Evolutionary conservation across 805 yeast genomes (phyloP).

Genomic region (Schizosaccharomyces osmophilus): DNA sequence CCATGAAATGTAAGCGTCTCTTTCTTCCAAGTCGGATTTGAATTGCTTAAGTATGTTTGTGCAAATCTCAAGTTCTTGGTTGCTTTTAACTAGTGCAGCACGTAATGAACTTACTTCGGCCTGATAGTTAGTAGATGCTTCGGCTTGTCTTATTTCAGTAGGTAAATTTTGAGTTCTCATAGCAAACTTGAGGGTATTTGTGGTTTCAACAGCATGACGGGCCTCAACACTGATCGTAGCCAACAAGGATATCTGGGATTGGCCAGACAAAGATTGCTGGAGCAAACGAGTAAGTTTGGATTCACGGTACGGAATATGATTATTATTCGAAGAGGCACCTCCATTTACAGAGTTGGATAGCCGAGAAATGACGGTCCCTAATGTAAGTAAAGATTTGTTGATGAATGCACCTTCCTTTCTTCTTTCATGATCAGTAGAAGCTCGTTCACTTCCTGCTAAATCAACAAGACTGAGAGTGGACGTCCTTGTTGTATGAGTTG

Average conservation of each 20-base stretch:
- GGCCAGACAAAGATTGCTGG: conserved; percentile 81
- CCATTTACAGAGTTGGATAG: conserved; percentile 22
- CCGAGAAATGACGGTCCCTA: conserved; percentile 78
- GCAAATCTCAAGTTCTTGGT: conserved; percentile 20
- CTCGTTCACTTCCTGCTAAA: conserved; percentile 89
- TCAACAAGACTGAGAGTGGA: conserved; percentile 72
- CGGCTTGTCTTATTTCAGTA: conserved; percentile 12
- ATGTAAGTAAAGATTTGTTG: conserved; percentile 69
- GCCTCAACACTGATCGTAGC: conserved; percentile 47
- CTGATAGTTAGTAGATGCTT: conserved; percentile 16
- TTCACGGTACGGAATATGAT: conserved; percentile 80
- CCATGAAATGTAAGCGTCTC: background rate
- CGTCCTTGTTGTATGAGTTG: conserved; percentile 7
- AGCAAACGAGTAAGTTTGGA: conserved; percentile 71
- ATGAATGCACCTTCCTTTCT: conserved; percentile 84
- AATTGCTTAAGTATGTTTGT: conserved; percentile 10
- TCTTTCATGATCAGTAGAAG: conserved; percentile 47
- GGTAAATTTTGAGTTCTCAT: conserved; percentile 74
- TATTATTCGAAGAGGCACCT: conserved; percentile 12
- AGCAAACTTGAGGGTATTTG: conserved; percentile 74
- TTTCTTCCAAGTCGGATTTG: background rate
- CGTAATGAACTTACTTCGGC: conserved; percentile 15
- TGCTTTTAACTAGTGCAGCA: conserved; percentile 23
- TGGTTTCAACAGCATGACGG: conserved; percentile 46
- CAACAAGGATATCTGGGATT: conserved; percentile 56